phyloP scores from a whole-genome alignment of 192 early-diverging fungal genomes.

The Dissophora globulifera region DNA sequence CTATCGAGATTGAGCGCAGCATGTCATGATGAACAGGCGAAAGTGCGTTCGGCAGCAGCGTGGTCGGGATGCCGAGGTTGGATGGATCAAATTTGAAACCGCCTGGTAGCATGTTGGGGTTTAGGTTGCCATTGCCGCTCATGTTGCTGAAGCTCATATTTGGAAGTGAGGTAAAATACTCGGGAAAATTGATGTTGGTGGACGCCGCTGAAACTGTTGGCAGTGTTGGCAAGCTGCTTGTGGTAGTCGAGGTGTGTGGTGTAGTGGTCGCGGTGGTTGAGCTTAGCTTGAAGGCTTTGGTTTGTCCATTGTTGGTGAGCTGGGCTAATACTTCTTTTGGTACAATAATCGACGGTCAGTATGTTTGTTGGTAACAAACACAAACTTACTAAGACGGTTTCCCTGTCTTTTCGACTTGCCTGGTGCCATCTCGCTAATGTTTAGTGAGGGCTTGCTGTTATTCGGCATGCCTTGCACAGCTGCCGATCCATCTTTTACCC shows the following conservation, averaged over 20 bases:
- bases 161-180: constrained; percentile 20
- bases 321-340: no score
- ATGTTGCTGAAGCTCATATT: constrained; percentile 15
- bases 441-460: constrained; percentile 6
- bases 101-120: background rate
- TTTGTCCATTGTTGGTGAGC: constrained; percentile 1
- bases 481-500: background rate
- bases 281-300: background rate
- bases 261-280: background rate
- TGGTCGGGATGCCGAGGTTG: constrained; percentile 21
- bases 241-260: background rate
- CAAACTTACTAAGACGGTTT: no score
- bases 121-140: background rate
- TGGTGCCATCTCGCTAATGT: constrained; percentile 29
- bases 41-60: constrained; percentile 19
- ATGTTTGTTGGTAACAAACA: no score
- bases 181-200: constrained; percentile 10
- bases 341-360: no score
- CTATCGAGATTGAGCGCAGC: constrained; percentile 26
- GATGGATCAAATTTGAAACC: constrained; percentile 27
- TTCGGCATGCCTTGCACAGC: background rate
- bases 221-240: constrained; percentile 2
- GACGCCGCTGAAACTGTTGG: constrained; percentile 25
- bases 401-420: no score
- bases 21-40: constrained; percentile 27